Percentiles rank a stretch among this genome's conserved stretches.
These are phyloP conservation scores for Santalum album DNA, from an alignment of 164 flowering plant species.

Conservation along the genomic window DNA sequence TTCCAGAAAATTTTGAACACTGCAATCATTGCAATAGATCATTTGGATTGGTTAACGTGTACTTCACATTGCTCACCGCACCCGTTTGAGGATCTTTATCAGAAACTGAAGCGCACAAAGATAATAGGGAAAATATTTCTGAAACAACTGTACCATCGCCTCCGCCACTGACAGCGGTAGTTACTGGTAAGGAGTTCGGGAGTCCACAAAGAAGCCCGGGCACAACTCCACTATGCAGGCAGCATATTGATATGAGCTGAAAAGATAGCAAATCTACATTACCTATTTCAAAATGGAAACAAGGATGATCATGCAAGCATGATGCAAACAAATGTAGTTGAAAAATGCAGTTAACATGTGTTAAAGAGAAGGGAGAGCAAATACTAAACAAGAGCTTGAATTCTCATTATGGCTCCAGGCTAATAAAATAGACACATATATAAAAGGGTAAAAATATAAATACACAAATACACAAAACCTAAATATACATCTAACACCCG, in stretches of 20 bases:
- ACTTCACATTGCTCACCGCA: conserved; percentile 37
- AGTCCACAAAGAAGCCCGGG: conserved; percentile 69
- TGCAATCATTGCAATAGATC: conserved; percentile 66
- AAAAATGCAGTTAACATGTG: too few species aligned
- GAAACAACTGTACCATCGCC: conserved; percentile 79
- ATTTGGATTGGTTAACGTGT: conserved; percentile 42
- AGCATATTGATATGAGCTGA: conserved; percentile 80
- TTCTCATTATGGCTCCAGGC: too few species aligned
- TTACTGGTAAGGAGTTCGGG: conserved; percentile 64
- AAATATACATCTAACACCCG: too few species aligned
- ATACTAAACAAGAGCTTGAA: too few species aligned
- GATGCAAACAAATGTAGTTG: too few species aligned
- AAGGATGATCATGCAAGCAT: too few species aligned
- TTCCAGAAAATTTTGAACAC: conserved; percentile 56
- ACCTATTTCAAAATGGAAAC: too few species aligned
- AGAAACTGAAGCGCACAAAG: conserved; percentile 39
- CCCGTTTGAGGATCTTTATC: conserved; percentile 42
- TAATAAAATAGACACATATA: too few species aligned
- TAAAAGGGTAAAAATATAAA: too few species aligned
- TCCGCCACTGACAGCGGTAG: conserved; percentile 76
- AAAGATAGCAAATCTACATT: too few species aligned
- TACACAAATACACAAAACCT: too few species aligned
- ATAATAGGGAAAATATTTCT: conserved; percentile 65
- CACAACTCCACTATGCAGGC: conserved; percentile 42
- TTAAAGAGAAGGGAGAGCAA: too few species aligned